These are phyloP conservation scores for Xylaria sp. DNA, from an alignment of 2,329 filamentous ascomycete genomes.

Conservation along the genomic window DNA sequence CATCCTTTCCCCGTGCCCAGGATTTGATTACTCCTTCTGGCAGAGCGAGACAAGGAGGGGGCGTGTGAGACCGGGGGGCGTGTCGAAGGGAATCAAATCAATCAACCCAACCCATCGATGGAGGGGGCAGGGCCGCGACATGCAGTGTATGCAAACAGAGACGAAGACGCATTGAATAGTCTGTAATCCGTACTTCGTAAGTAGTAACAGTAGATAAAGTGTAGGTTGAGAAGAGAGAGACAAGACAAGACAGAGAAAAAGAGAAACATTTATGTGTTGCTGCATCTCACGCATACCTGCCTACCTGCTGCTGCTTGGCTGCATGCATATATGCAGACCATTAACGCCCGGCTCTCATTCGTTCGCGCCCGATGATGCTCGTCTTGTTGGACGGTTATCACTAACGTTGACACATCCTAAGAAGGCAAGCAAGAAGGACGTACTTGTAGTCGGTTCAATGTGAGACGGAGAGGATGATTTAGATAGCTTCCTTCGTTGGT, in stretches of 20 bases:
- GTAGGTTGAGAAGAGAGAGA: neutral
- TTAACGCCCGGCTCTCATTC: slow-evolving; percentile 28
- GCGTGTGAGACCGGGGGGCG: neutral
- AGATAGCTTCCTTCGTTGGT: too few relatives aligned
- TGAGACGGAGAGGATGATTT: too few relatives aligned
- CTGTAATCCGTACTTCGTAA: neutral
- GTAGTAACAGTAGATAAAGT: neutral
- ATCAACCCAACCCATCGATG: slow-evolving; percentile 9
- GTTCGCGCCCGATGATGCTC: slow-evolving; percentile 16
- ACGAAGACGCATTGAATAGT: neutral
- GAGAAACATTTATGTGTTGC: slow-evolving; percentile 22
- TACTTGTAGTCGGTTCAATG: neutral
- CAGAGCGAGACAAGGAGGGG: neutral
- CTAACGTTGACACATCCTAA: slow-evolving; percentile 27
- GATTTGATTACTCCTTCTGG: neutral
- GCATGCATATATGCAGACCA: slow-evolving; percentile 25
- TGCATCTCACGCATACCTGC: slow-evolving; percentile 34
- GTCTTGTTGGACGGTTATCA: slow-evolving; percentile 18
- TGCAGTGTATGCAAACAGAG: neutral
- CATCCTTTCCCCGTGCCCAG: slow-evolving; percentile 5
- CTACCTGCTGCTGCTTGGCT: slow-evolving; percentile 29
- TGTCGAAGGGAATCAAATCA: neutral
- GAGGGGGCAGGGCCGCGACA: neutral
- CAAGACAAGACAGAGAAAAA: slow-evolving; percentile 2
- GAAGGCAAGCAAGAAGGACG: neutral